These are phyloP conservation scores for Cryptosporidium sp. DNA, from an alignment of 169 alveolate species.

Conservation along the genomic window DNA sequence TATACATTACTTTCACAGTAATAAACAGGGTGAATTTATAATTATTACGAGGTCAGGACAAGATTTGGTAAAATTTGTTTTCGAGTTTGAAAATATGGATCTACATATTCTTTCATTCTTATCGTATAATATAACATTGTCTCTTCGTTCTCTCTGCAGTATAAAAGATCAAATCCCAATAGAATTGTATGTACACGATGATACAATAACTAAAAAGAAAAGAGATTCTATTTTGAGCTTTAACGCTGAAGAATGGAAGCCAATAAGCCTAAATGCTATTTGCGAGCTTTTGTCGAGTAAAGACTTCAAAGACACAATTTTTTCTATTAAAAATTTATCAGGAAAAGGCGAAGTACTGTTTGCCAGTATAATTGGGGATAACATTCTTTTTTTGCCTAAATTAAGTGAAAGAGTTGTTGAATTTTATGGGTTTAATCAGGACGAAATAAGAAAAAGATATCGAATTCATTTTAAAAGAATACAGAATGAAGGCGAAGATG, in stretches of 20 bases:
- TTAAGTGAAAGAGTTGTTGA: conserved; percentile 46
- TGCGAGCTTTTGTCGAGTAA: conserved; percentile 63
- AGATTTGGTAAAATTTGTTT: conserved; percentile 52
- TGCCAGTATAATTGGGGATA: conserved; percentile 70
- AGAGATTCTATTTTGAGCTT: background rate
- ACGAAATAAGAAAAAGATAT: conserved; percentile 57
- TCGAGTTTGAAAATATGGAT: conserved; percentile 48
- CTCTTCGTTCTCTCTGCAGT: conserved; percentile 59
- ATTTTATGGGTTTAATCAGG: conserved; percentile 61
- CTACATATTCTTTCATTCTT: conserved; percentile 28
- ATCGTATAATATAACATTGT: conserved; percentile 43
- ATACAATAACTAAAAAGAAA: background rate
- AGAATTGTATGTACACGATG: conserved; percentile 52
- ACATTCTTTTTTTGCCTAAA: conserved; percentile 61
- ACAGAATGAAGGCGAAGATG: background rate
- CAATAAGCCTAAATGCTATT: conserved; percentile 18
- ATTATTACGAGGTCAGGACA: conserved; percentile 26
- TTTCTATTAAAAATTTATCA: conserved; percentile 56
- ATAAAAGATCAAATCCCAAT: conserved; percentile 51
- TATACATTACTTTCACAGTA: conserved; percentile 39
- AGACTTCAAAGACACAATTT: conserved; percentile 53
- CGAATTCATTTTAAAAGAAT: conserved; percentile 44
- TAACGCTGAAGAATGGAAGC: conserved; percentile 39
- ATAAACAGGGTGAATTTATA: conserved; percentile 36
- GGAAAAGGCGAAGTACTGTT: conserved; percentile 47